phyloP scores from a whole-genome alignment of 1,139 yeast genomes.

The Entelexis paramagnoliae region DNA sequence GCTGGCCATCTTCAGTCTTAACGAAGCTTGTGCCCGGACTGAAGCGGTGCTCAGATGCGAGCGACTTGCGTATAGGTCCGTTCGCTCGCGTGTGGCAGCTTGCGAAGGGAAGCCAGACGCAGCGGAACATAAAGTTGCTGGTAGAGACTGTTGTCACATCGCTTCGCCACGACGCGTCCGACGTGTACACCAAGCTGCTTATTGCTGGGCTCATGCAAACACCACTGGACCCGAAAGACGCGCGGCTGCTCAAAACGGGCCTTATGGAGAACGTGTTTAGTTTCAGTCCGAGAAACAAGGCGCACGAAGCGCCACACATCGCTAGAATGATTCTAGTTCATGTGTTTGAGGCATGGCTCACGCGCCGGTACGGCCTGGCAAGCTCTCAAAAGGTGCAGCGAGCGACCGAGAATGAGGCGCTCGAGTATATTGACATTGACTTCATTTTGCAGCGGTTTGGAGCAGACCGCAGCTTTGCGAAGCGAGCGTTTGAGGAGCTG shows the following conservation, averaged over 20 bases:
- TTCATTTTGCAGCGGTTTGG: not conserved
- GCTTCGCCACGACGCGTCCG: not conserved
- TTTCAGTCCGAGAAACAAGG: constrained; percentile 8
- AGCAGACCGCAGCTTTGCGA: not conserved
- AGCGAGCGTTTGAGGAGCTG: not conserved
- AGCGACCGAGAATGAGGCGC: not conserved
- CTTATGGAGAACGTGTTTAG: constrained; percentile 11
- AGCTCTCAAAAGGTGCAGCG: not conserved
- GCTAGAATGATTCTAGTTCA: constrained; percentile 7
- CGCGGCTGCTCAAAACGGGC: constrained; percentile 7
- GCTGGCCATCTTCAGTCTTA: constrained; percentile 12
- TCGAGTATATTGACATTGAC: constrained; percentile 9
- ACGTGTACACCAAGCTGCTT: not conserved
- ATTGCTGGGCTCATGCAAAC: constrained; percentile 9
- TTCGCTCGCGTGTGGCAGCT: constrained; percentile 8
- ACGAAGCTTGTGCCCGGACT: constrained; percentile 14
- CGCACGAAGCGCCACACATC: not conserved
- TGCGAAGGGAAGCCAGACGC: not conserved
- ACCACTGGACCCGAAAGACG: constrained; percentile 13
- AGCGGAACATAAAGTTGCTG: not conserved
- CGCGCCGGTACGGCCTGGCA: constrained; percentile 11
- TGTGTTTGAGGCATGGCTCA: constrained; percentile 18
- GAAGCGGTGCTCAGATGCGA: not conserved
- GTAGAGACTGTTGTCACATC: not conserved
- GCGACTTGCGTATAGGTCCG: not conserved